Percentiles rank a stretch among this genome's conserved stretches.
Conservation (phyloP, 1,284 basidiomycete species). For the Veloporphyrellus conicus region DNA sequence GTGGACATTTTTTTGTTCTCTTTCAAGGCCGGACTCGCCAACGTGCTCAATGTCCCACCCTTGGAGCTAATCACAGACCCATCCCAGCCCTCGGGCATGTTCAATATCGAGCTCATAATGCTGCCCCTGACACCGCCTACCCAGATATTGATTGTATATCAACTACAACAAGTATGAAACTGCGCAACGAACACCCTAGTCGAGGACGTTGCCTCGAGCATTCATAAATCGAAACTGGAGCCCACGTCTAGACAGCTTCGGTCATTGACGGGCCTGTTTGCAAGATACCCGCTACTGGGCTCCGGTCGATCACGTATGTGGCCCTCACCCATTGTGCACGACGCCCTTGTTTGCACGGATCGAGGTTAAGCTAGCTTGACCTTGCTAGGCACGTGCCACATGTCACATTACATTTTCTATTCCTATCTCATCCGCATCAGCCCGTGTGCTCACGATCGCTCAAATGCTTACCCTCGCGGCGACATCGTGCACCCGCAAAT, state of each 20-base stretch:
- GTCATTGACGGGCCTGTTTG: not conserved
- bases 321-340: not conserved
- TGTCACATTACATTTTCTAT: too few species aligned
- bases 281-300: constrained; percentile 1
- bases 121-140: not conserved
- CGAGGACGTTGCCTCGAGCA: constrained; percentile 1
- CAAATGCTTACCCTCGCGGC: constrained; percentile 9
- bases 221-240: not conserved
- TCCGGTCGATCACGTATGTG: constrained; percentile 1
- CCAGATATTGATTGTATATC: constrained; percentile 4
- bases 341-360: not conserved
- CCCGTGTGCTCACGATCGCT: not conserved
- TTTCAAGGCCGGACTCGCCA: not conserved
- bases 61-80: constrained; percentile 19
- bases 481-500: not conserved
- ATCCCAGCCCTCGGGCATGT: not conserved
- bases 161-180: constrained; percentile 2
- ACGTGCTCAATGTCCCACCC: constrained; percentile 3
- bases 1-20: not conserved
- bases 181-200: not conserved
- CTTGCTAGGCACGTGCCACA: too few species aligned
- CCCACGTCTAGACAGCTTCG: not conserved
- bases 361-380: not conserved
- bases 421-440: not conserved
- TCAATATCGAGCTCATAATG: not conserved